Percentiles rank a stretch among this genome's conserved stretches.
Conservation (phyloP, 2,329 filamentous ascomycete genomes). For the Fusarium torreyae region DNA sequence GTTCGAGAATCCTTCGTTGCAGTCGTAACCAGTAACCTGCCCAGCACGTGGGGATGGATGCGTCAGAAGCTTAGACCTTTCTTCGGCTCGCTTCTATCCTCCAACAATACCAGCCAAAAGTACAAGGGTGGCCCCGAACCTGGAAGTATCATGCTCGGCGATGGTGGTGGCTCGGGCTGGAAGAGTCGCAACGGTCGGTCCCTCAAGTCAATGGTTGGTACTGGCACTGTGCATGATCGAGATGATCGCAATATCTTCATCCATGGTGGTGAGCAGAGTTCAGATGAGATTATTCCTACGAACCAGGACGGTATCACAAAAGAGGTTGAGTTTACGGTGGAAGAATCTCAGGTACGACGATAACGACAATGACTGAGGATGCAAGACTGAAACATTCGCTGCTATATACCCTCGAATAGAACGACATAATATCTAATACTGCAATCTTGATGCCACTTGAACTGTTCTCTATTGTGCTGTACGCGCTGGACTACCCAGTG, state of each 20-base stretch:
- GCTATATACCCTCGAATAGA: background rate
- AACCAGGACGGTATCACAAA: slow-evolving; percentile 31
- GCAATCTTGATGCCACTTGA: background rate
- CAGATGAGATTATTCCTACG: slow-evolving; percentile 41
- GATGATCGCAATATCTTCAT: slow-evolving; percentile 31
- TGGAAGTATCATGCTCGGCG: slow-evolving; percentile 47
- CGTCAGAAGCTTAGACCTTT: slow-evolving; percentile 48
- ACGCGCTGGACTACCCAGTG: too few relatives aligned
- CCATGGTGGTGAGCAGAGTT: slow-evolving; percentile 40
- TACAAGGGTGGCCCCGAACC: slow-evolving; percentile 38
- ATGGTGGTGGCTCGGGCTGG: slow-evolving; percentile 36
- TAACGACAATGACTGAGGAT: background rate
- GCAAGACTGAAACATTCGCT: too few relatives aligned
- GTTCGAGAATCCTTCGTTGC: slow-evolving; percentile 59
- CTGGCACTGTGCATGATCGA: background rate
- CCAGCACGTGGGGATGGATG: slow-evolving; percentile 51
- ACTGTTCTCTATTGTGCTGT: too few relatives aligned
- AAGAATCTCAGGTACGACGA: slow-evolving; percentile 14
- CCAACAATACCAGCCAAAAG: slow-evolving; percentile 36
- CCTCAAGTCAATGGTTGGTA: slow-evolving; percentile 15
- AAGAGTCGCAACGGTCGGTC: slow-evolving; percentile 35
- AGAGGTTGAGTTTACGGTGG: slow-evolving; percentile 42
- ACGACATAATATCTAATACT: slow-evolving; percentile 10
- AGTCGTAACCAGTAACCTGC: slow-evolving; percentile 57
- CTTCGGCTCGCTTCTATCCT: slow-evolving; percentile 46